Base-by-base conservation (phyloP, 176 grass and related monocot species). In the Carex kokanica region DNA sequence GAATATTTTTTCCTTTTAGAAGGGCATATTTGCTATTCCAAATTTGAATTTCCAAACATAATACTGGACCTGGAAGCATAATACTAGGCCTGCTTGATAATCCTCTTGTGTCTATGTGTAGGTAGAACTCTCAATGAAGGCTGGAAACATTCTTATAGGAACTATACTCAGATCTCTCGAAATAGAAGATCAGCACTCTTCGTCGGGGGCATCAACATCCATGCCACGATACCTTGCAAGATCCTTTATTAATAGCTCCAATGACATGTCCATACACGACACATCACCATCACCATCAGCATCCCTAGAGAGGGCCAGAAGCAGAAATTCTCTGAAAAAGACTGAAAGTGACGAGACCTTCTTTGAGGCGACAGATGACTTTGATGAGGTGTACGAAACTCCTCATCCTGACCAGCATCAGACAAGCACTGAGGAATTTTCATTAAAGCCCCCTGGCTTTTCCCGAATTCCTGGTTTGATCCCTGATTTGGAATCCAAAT, bases 341-440 rank as follows among this genome's bases (percentile, higher is more conserved):
- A 90, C 16, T 91, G 95, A 88, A 11, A 98, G 92, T 1, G 95
- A 93, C 58, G 94, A 97, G 71, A 90, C 47, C 6, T 98, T 93
- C 92, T 98, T 94, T 45, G 95, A 98, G 80, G 95, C 95, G 75
- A 85, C 92, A 11, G 95, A 98, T 87, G 88, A 94, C 88, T 91
- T 98, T 87, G 92, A 93, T 84, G 89, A 94, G 79, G 62, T 83
- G 32, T 90, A 81, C 66, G 89, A 90, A 74, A 90, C 85, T 52
- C 89, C 94, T 86, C 64, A 86, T 84, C 83, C 74, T 81, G 57
- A 86, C 74, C 81, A 94, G 73, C 66, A 83, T 77, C 85, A 87
- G 38, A 80, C 83, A 68, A 90, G 86, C 79, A 73, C 84, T 67
- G 71, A 29, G 79, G 84, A 88, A 56, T 89, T 89, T 86, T 94